phyloP scores from a whole-genome alignment of 2,329 filamentous ascomycete genomes.

The Alternaria ethzedia region DNA sequence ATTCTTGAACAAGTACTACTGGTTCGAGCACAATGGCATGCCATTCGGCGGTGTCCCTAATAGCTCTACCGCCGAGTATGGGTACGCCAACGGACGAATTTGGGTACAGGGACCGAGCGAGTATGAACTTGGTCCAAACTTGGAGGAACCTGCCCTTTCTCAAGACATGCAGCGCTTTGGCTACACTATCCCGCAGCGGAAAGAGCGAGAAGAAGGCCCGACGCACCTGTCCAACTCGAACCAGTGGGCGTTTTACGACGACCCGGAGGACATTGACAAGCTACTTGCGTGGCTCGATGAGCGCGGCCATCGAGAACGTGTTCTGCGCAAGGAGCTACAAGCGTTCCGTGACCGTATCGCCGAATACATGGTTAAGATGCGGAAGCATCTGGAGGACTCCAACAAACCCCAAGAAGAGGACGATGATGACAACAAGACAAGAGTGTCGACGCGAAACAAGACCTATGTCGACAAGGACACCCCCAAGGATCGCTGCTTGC shows the following conservation, averaged over 20 bases:
- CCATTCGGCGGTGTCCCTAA: slow-evolving; percentile 86
- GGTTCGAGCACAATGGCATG: slow-evolving; percentile 99
- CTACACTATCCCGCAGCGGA: slow-evolving; percentile 84
- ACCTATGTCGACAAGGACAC: slow-evolving; percentile 62
- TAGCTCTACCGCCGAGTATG: slow-evolving; percentile 85
- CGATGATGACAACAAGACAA: slow-evolving; percentile 56
- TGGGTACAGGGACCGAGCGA: slow-evolving; percentile 97
- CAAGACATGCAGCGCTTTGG: slow-evolving; percentile 79
- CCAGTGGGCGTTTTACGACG: slow-evolving; percentile 92
- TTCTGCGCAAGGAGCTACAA: slow-evolving; percentile 84
- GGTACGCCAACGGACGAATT: slow-evolving; percentile 91
- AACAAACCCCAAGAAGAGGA: slow-evolving; percentile 58
- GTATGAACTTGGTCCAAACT: slow-evolving; percentile 68
- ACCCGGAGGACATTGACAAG: slow-evolving; percentile 76
- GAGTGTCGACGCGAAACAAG: slow-evolving; percentile 69
- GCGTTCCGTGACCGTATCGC: slow-evolving; percentile 77
- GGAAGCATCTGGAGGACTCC: slow-evolving; percentile 68
- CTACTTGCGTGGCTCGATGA: slow-evolving; percentile 89
- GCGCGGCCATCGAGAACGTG: slow-evolving; percentile 83
- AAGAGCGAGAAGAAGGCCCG: slow-evolving; percentile 80
- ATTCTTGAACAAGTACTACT: slow-evolving; percentile 98
- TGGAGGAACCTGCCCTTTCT: slow-evolving; percentile 67
- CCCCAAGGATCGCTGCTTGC: slow-evolving; percentile 63
- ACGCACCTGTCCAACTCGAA: slow-evolving; percentile 77
- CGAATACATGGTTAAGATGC: slow-evolving; percentile 80